These are phyloP conservation scores for Cavenderia fasciculata DNA, from an alignment of 78 protist genomes.

Conservation along the genomic window DNA sequence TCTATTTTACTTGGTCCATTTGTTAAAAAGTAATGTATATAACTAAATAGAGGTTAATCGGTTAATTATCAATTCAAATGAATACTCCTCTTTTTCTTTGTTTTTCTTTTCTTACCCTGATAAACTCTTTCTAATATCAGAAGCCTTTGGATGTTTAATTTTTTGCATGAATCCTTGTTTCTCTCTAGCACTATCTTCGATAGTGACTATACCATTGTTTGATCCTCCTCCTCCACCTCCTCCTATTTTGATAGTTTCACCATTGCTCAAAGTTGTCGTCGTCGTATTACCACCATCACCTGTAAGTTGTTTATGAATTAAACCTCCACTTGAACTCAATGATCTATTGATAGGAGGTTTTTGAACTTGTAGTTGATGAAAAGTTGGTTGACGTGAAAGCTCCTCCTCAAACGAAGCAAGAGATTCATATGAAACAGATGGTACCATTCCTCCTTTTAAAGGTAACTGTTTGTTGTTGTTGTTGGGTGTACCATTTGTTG, in stretches of 20 bases:
- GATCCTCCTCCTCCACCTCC: slow-evolving; percentile 8
- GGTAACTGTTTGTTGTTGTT: no score
- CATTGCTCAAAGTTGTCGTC: slow-evolving; percentile 1
- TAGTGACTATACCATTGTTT: not conserved
- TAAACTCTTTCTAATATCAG: slow-evolving; percentile 55
- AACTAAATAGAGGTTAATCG: not conserved
- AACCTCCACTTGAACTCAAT: not conserved
- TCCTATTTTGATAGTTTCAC: slow-evolving; percentile 8
- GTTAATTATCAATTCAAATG: not conserved
- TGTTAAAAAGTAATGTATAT: slow-evolving; percentile 20
- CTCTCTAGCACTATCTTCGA: slow-evolving; percentile 57
- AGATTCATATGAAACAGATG: slow-evolving; percentile 42
- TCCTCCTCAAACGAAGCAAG: slow-evolving; percentile 5
- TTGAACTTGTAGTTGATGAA: not conserved
- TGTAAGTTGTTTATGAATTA: not conserved
- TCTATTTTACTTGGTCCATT: slow-evolving; percentile 62
- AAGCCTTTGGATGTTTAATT: slow-evolving; percentile 64
- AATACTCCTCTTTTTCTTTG: not conserved
- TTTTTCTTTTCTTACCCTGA: slow-evolving; percentile 68
- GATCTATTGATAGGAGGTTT: not conserved
- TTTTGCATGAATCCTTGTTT: slow-evolving; percentile 45
- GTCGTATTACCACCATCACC: not conserved
- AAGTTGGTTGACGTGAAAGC: slow-evolving; percentile 2
- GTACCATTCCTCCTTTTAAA: no score
- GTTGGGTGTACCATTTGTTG: no score